phyloP scores from a whole-genome alignment of 169 alveolate genomes.

The Eimeria maxima region DNA sequence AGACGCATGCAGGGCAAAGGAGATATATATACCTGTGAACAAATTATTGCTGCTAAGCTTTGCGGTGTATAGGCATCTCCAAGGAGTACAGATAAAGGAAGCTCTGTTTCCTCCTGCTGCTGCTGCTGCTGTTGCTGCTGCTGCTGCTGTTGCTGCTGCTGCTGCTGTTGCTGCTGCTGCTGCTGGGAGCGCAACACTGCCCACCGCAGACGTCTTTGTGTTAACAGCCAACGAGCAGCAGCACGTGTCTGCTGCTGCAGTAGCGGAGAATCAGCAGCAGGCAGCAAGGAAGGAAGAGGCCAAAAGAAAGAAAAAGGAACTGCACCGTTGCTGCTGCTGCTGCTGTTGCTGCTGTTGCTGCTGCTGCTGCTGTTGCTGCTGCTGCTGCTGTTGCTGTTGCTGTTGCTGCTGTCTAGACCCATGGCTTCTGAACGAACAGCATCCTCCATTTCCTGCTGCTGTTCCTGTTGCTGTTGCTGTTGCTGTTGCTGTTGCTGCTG shows the following conservation, averaged over 20 bases:
- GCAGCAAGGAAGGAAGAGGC: conserved; percentile 46
- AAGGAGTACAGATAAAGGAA: not conserved
- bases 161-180: conserved; percentile 41
- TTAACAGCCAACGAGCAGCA: not conserved
- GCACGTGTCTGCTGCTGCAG: conserved; percentile 70
- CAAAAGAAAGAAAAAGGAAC: conserved; percentile 62
- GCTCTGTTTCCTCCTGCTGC: not conserved
- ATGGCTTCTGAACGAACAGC: not conserved
- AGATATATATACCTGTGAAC: not conserved
- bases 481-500: not conserved
- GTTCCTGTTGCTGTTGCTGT: conserved; percentile 21
- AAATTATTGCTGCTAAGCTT: conserved; percentile 24
- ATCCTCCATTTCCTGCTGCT: not conserved
- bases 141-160: conserved; percentile 4
- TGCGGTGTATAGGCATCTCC: conserved; percentile 44
- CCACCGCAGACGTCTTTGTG: conserved; percentile 19
- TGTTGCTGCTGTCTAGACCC: not conserved
- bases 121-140: conserved; percentile 31
- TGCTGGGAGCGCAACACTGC: conserved; percentile 12
- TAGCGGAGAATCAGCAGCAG: conserved; percentile 6
- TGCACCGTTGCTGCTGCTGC: conserved; percentile 41
- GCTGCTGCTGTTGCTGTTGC: conserved; percentile 26
- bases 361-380: conserved; percentile 3
- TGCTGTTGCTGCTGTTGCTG: conserved; percentile 26
- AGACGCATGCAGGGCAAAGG: not conserved